Base-by-base conservation (phyloP, 768 basidiomycete species). In the Leccinellum rugosiceps region DNA sequence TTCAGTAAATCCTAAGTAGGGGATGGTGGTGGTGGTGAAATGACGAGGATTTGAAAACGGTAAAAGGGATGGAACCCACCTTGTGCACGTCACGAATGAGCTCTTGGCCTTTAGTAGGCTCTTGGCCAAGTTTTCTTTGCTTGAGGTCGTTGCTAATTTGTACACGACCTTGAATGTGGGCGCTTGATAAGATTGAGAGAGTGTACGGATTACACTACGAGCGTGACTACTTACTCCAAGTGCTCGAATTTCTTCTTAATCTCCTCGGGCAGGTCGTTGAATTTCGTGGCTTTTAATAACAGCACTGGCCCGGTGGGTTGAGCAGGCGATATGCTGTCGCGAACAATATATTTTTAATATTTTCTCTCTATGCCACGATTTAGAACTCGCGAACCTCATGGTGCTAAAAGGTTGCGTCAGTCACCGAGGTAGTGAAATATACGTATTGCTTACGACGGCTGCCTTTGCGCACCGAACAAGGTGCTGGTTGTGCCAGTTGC, bases 81-180 rank as follows among this genome's bases (percentile, higher is more conserved):
- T 88, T 89, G 64, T 87, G 85, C 10, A 89, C 78, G 45, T 74
- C 73, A 15, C 83, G 82, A 53, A 90, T 83, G 51, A 83, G 78
- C 52, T 88, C 87, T 62, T 87, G 84, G 0, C 87, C 86, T 67
- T 88, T 89, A 6, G 80, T 79, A 1, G 88, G 80, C 63, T 91
- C 89, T 59, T 86, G 84, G 0, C 87, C 89, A 5, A 91, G 76
- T 67, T 89, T 88, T 52, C 86, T 81, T 65, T 87, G 84, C 59
- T 87, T 87, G 19, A 92, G 73, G 47, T 91, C 88, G 63, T 88
- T 90, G 65, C 86, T 85, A 57, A 92, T 90, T 63, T 92, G 89
- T 1, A 90, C 76, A 25, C 88, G 85, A 28, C 87, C 86, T 74
- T 92, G 88, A 26, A 91, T 89, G 59, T 85, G 79, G 8, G 83